Evolutionary conservation across 768 basidiomycete genomes (phyloP), one percentile per base, ranked within the genome.

Genomic region (Kwoniella dejecticola): DNA sequence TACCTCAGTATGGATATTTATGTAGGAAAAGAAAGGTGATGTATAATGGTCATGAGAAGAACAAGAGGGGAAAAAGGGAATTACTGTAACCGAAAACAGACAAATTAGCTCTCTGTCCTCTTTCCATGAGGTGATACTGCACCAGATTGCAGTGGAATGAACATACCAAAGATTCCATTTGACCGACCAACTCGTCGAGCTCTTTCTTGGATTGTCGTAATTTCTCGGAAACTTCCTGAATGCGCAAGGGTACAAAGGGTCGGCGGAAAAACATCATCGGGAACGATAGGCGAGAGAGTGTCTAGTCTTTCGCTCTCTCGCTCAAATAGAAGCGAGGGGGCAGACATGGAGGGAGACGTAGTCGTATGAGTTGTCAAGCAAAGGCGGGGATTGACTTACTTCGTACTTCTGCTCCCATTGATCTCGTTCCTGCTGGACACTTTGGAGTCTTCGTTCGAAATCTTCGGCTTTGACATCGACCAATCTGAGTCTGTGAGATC

Each of bases 381-480:
- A n/a, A n/a, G n/a, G n/a, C n/a, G n/a, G n/a, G n/a, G n/a, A n/a
- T n/a, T 19, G 4, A 80, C 85, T 72, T 72, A 91, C 93, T 83
- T 94, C 94, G 82, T 85, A 89, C 81, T 95, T 97, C 84, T 88
- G 85, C 85, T 96, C 94, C 90, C 89, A 92, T 40, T 77, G 72
- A 78, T 98, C 95, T 52, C 94, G 87, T 79, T 99, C 96, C 75
- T 89, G 86, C 78, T 97, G 94, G 48, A 85, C 82, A 44, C 89
- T 85, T 67, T 86, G 83, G 19, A 96, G 87, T 77, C 94, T 90
- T 49, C 93, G 86, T 81, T 97, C 95, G 77, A 91, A 96, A 82
- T 98, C 92, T 80, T 99, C 96, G 10, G 95, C 95, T 82, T 97
- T 99, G 80, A 98, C 89, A 77, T 99, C 96, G 59, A 95, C 92